Percentiles rank a stretch among this genome's conserved stretches.
phyloP scores from a whole-genome alignment of 345 rosid genomes.

The Zanthoxylum bungeanum region DNA sequence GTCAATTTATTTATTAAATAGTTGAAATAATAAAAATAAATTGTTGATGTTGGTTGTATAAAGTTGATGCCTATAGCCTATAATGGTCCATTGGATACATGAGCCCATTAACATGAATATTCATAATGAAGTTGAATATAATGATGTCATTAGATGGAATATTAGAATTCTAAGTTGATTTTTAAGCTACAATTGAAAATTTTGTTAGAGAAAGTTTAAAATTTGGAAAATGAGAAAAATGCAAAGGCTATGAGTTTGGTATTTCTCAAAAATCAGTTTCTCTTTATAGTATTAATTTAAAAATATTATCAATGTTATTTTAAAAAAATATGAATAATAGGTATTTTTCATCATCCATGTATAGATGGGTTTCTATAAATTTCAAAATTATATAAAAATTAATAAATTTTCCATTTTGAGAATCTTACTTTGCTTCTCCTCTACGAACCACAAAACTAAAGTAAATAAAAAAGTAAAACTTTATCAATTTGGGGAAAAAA shows the following conservation, averaged over 20 bases:
- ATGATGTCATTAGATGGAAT: neutral
- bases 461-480: no score
- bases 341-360: neutral
- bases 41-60: no score
- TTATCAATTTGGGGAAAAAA: neutral
- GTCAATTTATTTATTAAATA: no score
- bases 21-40: no score
- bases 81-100: no score
- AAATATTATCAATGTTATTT: neutral
- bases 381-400: neutral
- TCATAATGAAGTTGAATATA: neutral
- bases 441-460: slow-evolving; percentile 13
- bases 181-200: neutral
- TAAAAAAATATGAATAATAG: no score
- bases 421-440: slow-evolving; percentile 25
- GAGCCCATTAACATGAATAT: neutral
- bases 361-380: no score
- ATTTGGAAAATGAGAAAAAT: neutral
- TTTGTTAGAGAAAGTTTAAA: neutral
- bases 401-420: neutral
- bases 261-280: no score
- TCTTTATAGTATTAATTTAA: no score
- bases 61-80: no score
- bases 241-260: neutral
- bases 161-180: neutral